Evolutionary conservation across 2,329 filamentous ascomycete genomes (phyloP).

Genomic region (Ophiostoma sp.): DNA sequence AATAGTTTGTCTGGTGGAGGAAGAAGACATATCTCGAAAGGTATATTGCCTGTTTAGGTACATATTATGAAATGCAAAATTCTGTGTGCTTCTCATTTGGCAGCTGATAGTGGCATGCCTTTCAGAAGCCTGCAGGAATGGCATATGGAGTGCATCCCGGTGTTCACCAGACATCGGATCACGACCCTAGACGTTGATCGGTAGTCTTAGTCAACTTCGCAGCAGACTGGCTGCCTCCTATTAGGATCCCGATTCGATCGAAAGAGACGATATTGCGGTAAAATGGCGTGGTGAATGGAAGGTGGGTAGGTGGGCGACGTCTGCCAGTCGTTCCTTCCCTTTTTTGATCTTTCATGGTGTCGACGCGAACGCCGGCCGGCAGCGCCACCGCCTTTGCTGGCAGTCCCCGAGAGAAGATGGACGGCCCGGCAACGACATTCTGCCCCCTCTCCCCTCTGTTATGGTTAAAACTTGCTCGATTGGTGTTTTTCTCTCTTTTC

Average conservation of each 20-base stretch:
- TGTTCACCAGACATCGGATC: not conserved
- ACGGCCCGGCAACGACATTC: not conserved
- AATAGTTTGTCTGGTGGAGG: not conserved
- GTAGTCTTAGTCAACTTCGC: not conserved
- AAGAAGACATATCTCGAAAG: too few relatives aligned
- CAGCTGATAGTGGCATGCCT: not conserved
- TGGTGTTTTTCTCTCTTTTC: not conserved
- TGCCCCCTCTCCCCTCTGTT: not conserved
- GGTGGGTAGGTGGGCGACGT: not conserved
- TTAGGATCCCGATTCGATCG: not conserved
- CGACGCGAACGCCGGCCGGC: not conserved
- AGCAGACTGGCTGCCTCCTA: not conserved
- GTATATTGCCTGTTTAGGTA: not conserved
- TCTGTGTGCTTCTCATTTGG: not conserved
- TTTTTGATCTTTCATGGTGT: not conserved
- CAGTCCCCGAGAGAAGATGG: not conserved
- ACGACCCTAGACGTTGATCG: not conserved
- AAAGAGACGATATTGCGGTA: not conserved
- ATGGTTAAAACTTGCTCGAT: not conserved
- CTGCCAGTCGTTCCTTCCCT: slow-evolving; percentile 8
- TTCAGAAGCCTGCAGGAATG: not conserved
- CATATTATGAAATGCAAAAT: not conserved
- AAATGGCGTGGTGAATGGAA: not conserved
- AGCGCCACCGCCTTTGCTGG: not conserved
- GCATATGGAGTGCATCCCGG: not conserved